Percentiles rank a stretch among this genome's conserved stretches.
These are phyloP conservation scores for Ilex paraguariensis DNA, from an alignment of 305 asterid species.

Conservation along the genomic window DNA sequence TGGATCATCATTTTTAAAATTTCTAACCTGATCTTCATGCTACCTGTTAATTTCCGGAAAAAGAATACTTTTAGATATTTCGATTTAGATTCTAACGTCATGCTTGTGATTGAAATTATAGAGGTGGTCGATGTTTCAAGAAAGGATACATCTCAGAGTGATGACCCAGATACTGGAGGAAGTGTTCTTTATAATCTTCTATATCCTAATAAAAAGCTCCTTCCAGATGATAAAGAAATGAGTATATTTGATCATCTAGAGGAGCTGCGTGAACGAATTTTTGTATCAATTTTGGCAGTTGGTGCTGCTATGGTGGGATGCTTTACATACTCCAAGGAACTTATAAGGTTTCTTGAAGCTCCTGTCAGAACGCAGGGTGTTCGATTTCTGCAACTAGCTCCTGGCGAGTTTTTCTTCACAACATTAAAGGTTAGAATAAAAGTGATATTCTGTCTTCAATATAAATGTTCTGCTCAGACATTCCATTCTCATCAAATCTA, in stretches of 20 bases:
- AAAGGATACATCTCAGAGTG: slow-evolving; percentile 46
- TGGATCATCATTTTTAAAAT: no score
- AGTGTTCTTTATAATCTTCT: slow-evolving; percentile 67
- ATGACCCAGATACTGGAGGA: slow-evolving; percentile 43
- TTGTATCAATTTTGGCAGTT: slow-evolving; percentile 76
- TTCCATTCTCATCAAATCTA: no score
- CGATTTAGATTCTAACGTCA: not conserved
- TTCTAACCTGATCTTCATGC: no score
- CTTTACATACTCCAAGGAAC: slow-evolving; percentile 83
- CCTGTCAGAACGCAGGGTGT: slow-evolving; percentile 85
- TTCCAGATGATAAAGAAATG: slow-evolving; percentile 96
- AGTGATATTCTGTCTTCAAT: slow-evolving; percentile 7
- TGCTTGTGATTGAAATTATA: slow-evolving; percentile 22
- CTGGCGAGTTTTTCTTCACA: slow-evolving; percentile 97
- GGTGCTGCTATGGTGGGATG: slow-evolving; percentile 90
- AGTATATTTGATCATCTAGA: slow-evolving; percentile 87
- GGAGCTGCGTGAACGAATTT: slow-evolving; percentile 76
- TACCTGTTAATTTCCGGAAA: no score
- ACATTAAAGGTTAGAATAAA: slow-evolving; percentile 65
- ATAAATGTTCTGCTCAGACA: not conserved
- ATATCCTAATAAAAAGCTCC: slow-evolving; percentile 86
- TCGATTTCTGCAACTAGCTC: slow-evolving; percentile 92
- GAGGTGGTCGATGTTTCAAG: slow-evolving; percentile 36
- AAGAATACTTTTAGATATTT: no score
- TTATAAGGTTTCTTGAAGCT: slow-evolving; percentile 85